Percentiles rank a stretch among this genome's conserved stretches.
Evolutionary conservation across 2,329 filamentous ascomycete species (phyloP).

Genomic region (Rosellinia necatrix): DNA sequence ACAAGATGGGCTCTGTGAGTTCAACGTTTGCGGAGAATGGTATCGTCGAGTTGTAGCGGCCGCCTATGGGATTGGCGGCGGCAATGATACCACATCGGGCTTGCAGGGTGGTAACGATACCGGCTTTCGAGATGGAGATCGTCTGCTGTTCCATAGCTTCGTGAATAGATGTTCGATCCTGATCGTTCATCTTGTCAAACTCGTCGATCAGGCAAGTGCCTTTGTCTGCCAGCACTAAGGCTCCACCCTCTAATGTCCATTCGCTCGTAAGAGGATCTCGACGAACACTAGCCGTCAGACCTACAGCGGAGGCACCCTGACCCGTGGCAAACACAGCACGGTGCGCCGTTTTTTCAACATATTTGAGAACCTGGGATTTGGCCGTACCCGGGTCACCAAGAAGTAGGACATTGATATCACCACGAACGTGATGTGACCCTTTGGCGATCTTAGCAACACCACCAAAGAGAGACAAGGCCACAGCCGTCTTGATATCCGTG

Average conservation of each 20-base stretch:
- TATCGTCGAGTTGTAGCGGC: slow-evolving; percentile 94
- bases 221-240: slow-evolving; percentile 90
- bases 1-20: slow-evolving; percentile 94
- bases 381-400: slow-evolving; percentile 97
- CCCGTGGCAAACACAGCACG: slow-evolving; percentile 96
- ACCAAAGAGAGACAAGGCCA: slow-evolving; percentile 91
- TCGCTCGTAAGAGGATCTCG: slow-evolving; percentile 94
- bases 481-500: slow-evolving; percentile 93
- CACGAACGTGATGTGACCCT: slow-evolving; percentile 87
- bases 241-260: slow-evolving; percentile 96
- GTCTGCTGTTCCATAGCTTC: slow-evolving; percentile 99
- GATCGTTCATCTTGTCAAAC: slow-evolving; percentile 99
- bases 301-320: slow-evolving; percentile 94
- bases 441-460: slow-evolving; percentile 91
- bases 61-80: slow-evolving; percentile 93
- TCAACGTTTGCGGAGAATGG: slow-evolving; percentile 97
- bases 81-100: slow-evolving; percentile 96
- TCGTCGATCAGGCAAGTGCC: slow-evolving; percentile 97
- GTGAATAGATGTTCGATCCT: slow-evolving; percentile 97
- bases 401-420: slow-evolving; percentile 96
- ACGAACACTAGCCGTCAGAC: slow-evolving; percentile 94
- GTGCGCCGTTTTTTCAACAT: slow-evolving; percentile 96
- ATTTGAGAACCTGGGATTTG: slow-evolving; percentile 97
- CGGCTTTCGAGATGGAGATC: slow-evolving; percentile 97
- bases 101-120: slow-evolving; percentile 96